Evolutionary conservation across 345 rosid species (phyloP).

Genomic region (Viola odorata): DNA sequence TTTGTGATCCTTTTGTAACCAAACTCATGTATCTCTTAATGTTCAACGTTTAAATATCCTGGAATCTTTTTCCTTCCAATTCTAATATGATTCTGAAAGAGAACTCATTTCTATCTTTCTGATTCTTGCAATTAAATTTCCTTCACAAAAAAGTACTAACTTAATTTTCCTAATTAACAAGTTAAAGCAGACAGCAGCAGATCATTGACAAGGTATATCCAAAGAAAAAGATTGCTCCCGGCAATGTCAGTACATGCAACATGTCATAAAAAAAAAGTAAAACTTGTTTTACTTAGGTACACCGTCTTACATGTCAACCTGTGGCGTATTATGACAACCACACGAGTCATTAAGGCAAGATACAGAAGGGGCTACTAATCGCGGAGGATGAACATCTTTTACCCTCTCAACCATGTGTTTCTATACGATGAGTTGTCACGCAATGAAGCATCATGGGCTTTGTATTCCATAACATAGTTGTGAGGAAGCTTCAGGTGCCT

Average conservation of each 20-base stretch:
- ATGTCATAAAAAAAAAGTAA: neutral
- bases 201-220: no score
- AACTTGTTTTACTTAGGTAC: neutral
- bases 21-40: neutral
- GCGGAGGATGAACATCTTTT: conserved; percentile 2
- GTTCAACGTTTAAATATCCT: neutral
- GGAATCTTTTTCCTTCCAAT: neutral
- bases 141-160: no score
- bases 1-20: neutral
- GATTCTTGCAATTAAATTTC: no score
- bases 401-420: conserved; percentile 96
- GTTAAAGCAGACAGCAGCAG: no score
- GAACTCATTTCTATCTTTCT: neutral
- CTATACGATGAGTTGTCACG: conserved; percentile 90
- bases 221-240: no score
- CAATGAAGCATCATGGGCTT: conserved; percentile 88
- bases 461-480: conserved; percentile 92
- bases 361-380: neutral
- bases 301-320: neutral
- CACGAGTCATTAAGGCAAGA: neutral
- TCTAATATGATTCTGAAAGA: neutral
- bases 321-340: conserved; percentile 1
- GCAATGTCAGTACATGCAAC: neutral
- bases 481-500: conserved; percentile 88
- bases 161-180: no score